These are phyloP conservation scores for Phytopythium montanum DNA, from an alignment of 352 stramenopile species.

Conservation along the genomic window DNA sequence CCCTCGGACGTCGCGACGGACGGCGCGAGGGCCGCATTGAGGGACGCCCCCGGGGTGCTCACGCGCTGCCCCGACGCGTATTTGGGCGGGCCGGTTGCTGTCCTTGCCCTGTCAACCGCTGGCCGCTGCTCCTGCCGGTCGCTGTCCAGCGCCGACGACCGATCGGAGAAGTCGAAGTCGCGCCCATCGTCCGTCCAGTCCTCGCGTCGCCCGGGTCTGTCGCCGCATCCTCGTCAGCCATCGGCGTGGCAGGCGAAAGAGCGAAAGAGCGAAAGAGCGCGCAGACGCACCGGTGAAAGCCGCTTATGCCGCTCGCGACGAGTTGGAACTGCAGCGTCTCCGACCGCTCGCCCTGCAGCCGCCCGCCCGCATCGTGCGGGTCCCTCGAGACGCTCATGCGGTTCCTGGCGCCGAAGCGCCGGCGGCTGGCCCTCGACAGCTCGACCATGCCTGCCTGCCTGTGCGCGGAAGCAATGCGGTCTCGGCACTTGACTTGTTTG, in stretches of 20 bases:
- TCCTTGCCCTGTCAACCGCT: background rate
- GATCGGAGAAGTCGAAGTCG: conserved; percentile 6
- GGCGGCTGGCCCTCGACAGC: background rate
- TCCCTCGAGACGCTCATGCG: background rate
- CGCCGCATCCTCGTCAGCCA: background rate
- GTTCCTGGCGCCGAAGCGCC: conserved; percentile 3
- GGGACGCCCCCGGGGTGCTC: background rate
- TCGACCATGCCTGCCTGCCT: too few species aligned
- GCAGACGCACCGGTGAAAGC: background rate
- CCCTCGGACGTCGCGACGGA: too few species aligned
- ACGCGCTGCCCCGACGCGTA: background rate
- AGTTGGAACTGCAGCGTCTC: background rate
- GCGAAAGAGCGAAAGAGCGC: too few species aligned
- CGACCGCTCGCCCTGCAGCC: conserved; percentile 1
- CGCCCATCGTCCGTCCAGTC: background rate
- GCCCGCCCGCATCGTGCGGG: background rate
- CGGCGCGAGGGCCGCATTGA: background rate
- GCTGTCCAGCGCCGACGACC: background rate
- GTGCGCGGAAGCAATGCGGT: too few species aligned
- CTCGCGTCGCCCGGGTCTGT: background rate
- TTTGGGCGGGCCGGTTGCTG: background rate
- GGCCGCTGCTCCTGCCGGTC: background rate
- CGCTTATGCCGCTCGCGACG: background rate
- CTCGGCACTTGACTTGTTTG: too few species aligned
- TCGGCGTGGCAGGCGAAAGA: background rate